phyloP scores from a whole-genome alignment of 331 rosid genomes.

The Pyracantha coccinea region DNA sequence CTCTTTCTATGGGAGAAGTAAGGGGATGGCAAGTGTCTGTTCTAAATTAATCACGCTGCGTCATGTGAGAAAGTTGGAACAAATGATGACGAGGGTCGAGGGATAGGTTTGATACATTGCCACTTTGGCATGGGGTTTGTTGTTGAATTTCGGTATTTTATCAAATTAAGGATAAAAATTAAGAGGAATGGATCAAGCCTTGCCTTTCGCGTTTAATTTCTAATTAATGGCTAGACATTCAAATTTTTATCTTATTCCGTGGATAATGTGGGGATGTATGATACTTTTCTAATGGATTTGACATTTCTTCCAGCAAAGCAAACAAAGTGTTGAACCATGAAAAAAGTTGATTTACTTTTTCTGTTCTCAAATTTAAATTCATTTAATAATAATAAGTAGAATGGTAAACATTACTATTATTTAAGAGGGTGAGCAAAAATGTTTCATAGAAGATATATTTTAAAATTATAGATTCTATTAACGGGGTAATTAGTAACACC shows the following conservation, averaged over 20 bases:
- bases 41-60: too few species aligned
- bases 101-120: not conserved
- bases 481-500: not conserved
- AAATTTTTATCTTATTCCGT: too few species aligned
- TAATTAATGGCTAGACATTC: too few species aligned
- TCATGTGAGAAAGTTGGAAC: not conserved
- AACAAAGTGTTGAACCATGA: not conserved
- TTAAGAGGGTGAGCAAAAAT: too few species aligned
- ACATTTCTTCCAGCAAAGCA: not conserved
- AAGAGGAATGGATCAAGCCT: too few species aligned
- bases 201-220: too few species aligned
- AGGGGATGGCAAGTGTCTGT: not conserved
- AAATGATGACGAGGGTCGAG: not conserved
- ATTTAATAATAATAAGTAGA: too few species aligned
- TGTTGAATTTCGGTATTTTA: not conserved
- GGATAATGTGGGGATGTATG: too few species aligned
- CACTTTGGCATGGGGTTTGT: not conserved
- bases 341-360: not conserved
- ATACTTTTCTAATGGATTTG: not conserved
- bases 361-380: accelerated
- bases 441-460: too few species aligned
- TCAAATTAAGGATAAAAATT: too few species aligned
- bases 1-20: not conserved
- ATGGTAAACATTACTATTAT: accelerated
- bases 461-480: not conserved